These are phyloP conservation scores for Claviceps cyperi DNA, from an alignment of 2,329 filamentous ascomycete genomes.

Conservation along the genomic window DNA sequence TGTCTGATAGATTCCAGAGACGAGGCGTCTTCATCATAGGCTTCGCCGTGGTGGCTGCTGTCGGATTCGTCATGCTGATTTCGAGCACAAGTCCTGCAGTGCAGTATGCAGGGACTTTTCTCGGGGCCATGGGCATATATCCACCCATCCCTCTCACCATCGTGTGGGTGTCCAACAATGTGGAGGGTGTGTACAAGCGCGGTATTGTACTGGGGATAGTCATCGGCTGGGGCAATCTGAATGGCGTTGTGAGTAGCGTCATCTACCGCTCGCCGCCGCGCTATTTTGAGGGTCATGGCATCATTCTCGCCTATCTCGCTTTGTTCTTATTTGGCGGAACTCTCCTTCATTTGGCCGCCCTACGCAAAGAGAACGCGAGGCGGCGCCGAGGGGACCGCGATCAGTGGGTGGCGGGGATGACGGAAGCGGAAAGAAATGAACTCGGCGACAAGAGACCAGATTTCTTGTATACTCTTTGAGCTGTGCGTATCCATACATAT, in stretches of 20 bases:
- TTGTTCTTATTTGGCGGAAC: slow-evolving; percentile 57
- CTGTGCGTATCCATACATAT: too few relatives aligned
- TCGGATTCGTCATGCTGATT: slow-evolving; percentile 69
- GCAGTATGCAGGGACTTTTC: slow-evolving; percentile 71
- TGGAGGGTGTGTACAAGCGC: slow-evolving; percentile 81
- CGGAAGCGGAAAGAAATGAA: slow-evolving; percentile 42
- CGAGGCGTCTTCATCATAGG: slow-evolving; percentile 71
- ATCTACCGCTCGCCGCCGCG: slow-evolving; percentile 56
- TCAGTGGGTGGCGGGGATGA: slow-evolving; percentile 48
- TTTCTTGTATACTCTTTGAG: slow-evolving; percentile 52
- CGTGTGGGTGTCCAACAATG: slow-evolving; percentile 77
- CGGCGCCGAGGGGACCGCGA: slow-evolving; percentile 49
- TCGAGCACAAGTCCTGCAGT: slow-evolving; percentile 47
- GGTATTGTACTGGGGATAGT: slow-evolving; percentile 78
- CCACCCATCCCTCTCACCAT: slow-evolving; percentile 79
- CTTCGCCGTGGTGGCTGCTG: slow-evolving; percentile 56
- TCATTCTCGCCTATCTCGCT: slow-evolving; percentile 59
- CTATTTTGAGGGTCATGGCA: slow-evolving; percentile 59
- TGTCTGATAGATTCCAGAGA: slow-evolving; percentile 59
- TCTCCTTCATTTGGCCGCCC: slow-evolving; percentile 44
- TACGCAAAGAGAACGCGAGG: slow-evolving; percentile 55
- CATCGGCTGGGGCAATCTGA: slow-evolving; percentile 87
- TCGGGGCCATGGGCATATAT: slow-evolving; percentile 79
- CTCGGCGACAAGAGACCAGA: slow-evolving; percentile 59
- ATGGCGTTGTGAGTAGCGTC: slow-evolving; percentile 71